Evolutionary conservation across 2,329 filamentous ascomycete genomes (phyloP).

Genomic region (Alternaria angustiovoidea): DNA sequence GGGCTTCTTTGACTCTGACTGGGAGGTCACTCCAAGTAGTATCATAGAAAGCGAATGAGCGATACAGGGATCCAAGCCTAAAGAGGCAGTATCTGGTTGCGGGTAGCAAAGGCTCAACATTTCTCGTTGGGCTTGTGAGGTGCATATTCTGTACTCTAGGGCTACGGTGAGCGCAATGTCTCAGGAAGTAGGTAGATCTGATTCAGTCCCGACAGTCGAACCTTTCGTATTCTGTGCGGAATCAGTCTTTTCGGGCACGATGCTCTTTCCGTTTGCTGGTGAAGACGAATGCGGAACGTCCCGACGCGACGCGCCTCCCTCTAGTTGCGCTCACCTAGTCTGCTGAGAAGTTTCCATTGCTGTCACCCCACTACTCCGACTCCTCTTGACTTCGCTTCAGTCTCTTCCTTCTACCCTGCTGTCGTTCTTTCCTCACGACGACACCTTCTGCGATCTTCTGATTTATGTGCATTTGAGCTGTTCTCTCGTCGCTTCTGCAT

Average conservation of each 20-base stretch:
- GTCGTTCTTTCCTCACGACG: constrained; percentile 31
- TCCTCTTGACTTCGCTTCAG: constrained; percentile 15
- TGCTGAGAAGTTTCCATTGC: constrained; percentile 13
- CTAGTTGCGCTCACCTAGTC: constrained; percentile 17
- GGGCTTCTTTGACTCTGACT: constrained; percentile 64
- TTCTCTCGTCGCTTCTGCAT: constrained; percentile 42
- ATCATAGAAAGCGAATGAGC: constrained; percentile 39
- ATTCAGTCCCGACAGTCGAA: background rate
- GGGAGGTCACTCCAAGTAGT: constrained; percentile 60
- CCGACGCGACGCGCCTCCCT: constrained; percentile 24
- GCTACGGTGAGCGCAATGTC: background rate
- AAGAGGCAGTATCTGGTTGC: background rate
- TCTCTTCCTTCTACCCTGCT: constrained; percentile 16
- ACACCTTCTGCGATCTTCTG: constrained; percentile 20
- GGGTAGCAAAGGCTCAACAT: background rate
- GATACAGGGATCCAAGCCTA: background rate
- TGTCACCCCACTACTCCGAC: constrained; percentile 23
- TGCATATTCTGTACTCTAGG: background rate
- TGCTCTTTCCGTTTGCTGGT: constrained; percentile 8
- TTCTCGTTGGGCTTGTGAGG: background rate
- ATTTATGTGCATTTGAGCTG: constrained; percentile 38
- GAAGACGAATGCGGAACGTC: constrained; percentile 18
- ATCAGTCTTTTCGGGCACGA: background rate
- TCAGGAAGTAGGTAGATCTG: background rate
- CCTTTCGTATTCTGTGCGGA: background rate